A percentile compares a stretch with the other conserved stretches of the same genome.
These are phyloP conservation scores for Epichloe coenophiala DNA, from an alignment of 2,329 filamentous ascomycete genomes.

Conservation along the genomic window DNA sequence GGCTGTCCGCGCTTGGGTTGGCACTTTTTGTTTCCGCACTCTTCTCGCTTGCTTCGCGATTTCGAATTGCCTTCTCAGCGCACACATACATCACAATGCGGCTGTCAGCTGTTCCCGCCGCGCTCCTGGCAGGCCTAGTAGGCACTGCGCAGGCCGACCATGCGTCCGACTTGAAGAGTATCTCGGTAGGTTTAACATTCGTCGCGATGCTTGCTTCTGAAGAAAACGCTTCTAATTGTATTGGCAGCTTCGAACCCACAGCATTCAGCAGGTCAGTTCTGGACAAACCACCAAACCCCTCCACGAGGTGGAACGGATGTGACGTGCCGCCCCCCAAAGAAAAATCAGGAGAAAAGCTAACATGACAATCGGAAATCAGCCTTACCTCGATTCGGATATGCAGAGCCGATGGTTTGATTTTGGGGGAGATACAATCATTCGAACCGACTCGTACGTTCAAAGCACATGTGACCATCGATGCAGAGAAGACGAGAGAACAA, in stretches of 20 bases:
- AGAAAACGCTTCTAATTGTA: not conserved
- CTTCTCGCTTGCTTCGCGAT: not conserved
- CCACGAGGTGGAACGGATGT: not conserved
- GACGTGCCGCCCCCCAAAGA: not conserved
- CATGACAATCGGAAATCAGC: conserved; percentile 35
- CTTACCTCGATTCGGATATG: conserved; percentile 96
- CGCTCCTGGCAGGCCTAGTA: conserved; percentile 35
- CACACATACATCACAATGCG: conserved; percentile 25
- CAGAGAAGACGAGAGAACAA: not conserved
- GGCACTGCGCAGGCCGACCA: conserved; percentile 36
- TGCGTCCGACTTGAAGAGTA: conserved; percentile 37
- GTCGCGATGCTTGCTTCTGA: not conserved
- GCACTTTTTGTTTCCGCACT: not conserved
- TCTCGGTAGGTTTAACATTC: conserved; percentile 25
- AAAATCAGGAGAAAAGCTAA: conserved; percentile 3
- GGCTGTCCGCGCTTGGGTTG: not conserved
- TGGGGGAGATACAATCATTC: conserved; percentile 88
- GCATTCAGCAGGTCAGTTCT: conserved; percentile 56
- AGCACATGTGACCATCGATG: not conserved
- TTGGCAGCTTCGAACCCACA: conserved; percentile 70
- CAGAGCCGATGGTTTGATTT: conserved; percentile 98
- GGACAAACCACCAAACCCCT: not conserved
- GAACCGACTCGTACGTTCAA: conserved; percentile 48
- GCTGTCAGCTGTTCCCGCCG: conserved; percentile 32
- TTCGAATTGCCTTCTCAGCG: not conserved